Evolutionary conservation across 305 asterid species (phyloP), one percentile per base, ranked within the genome.

Genomic region (Fraxinus velutina): DNA sequence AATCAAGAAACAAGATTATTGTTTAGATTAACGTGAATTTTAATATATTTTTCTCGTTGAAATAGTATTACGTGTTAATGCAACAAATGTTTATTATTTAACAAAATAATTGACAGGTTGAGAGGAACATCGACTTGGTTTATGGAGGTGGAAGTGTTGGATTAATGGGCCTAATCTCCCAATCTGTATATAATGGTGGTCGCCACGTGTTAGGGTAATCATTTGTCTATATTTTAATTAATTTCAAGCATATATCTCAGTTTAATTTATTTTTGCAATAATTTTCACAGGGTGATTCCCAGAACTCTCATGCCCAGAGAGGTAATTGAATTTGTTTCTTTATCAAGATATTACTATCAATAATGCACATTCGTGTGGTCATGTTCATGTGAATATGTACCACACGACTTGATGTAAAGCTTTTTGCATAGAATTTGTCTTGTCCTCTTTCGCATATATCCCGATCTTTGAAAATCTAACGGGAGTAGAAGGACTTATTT

Each of bases 141-240:
- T 94, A 94, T 86, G 98, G 98, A 68, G 98, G 98, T 80, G 98
- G 98, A 81, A 94, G 98, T 86, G 86, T 93, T 76, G 98, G 98
- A 75, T 85, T 94, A 85, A 94, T 94, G 98, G 98, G 98, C 47
- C 86, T 90, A 21, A 89, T 94, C 82, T 94, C 98, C 75, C 96
- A 91, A 89, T 92, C 98, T 77, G 98, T 94, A 76, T 88, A 89
- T 62, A 86, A 90, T 88, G 98, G 98, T 30, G 98, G 98, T 24
- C 94, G 98, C 87, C 98, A 94, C 87, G 98, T 94, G 81, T 89
- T 94, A 82, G 98, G 98, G 98, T 92, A 87, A 13, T 29, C 1
- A 1, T 83, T 5, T 7, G 21, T 7, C 9, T 47, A 8, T 2
- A 0, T 36, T 6, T 33, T 15, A 75, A n/a, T 73, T 73, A 68